Percentiles rank a stretch among this genome's conserved stretches.
Evolutionary conservation across 345 rosid species (phyloP).

Genomic region (Moricandia moricandioides): DNA sequence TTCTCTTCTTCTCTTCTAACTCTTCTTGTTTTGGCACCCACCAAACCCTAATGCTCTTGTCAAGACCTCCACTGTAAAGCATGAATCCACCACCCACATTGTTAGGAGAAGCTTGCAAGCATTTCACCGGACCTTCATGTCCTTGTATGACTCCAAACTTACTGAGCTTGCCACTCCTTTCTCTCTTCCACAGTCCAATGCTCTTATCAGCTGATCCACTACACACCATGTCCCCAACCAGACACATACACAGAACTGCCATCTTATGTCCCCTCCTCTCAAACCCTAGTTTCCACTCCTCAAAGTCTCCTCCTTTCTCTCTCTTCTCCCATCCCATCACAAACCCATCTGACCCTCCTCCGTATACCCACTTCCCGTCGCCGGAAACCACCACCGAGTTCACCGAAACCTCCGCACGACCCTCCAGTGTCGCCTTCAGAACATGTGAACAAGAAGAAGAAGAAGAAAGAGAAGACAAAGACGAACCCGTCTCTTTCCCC

Average conservation of each 20-base stretch:
- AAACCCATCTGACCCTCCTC: conserved; percentile 89
- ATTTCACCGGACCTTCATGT: conserved; percentile 87
- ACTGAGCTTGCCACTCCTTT: conserved; percentile 43
- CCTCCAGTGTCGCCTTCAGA: conserved; percentile 69
- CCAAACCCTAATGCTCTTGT: conserved; percentile 89
- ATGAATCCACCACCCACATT: conserved; percentile 65
- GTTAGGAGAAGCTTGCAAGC: conserved; percentile 68
- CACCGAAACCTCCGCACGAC: conserved; percentile 71
- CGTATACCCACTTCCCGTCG: conserved; percentile 68
- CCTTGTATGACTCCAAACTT: conserved; percentile 64
- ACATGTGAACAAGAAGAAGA: conserved; percentile 52
- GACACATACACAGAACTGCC: conserved; percentile 73
- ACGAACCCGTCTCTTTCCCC: conserved; percentile 45
- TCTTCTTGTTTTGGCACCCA: conserved; percentile 62
- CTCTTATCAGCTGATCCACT: conserved; percentile 93
- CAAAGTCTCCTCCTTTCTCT: conserved; percentile 37
- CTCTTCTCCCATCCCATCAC: conserved; percentile 77
- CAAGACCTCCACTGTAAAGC: conserved; percentile 93
- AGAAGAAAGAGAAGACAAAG: not conserved
- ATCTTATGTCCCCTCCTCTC: conserved; percentile 68
- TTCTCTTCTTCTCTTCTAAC: conserved; percentile 25
- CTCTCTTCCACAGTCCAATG: conserved; percentile 79
- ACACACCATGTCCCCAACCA: conserved; percentile 61
- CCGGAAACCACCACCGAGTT: conserved; percentile 69
- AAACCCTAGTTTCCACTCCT: conserved; percentile 53